Percentiles rank a stretch among this genome's conserved stretches.
Evolutionary conservation across 1,139 yeast species (phyloP).

Genomic region (Saccharomyces hybrid): DNA sequence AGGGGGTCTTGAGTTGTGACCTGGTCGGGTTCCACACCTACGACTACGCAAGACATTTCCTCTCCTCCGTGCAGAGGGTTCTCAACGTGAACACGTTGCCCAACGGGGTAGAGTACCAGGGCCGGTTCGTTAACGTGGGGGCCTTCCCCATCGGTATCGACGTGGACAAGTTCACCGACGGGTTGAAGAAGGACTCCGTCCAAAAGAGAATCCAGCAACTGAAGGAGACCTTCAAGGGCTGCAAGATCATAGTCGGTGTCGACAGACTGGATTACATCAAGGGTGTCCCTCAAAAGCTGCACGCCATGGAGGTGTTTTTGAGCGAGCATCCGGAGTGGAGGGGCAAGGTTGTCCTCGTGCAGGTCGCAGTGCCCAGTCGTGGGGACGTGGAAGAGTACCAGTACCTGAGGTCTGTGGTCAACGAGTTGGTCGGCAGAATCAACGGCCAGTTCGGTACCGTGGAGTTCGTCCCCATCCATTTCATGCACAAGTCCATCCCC

Average conservation of each 20-base stretch:
- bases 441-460: conserved; percentile 96
- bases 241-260: conserved; percentile 89
- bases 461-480: conserved; percentile 96
- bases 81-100: conserved; percentile 80
- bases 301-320: conserved; percentile 88
- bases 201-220: conserved; percentile 57
- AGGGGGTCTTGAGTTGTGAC: conserved; percentile 90
- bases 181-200: conserved; percentile 58
- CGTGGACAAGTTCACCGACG: conserved; percentile 82
- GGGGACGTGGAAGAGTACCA: conserved; percentile 99
- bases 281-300: conserved; percentile 95
- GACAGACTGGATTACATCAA: conserved; percentile 93
- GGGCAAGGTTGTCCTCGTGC: conserved; percentile 92
- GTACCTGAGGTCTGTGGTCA: conserved; percentile 84
- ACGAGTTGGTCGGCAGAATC: conserved; percentile 92
- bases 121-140: conserved; percentile 76
- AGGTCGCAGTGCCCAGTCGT: conserved; percentile 95
- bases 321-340: conserved; percentile 97
- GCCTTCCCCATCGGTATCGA: conserved; percentile 99
- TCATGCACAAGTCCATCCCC: conserved; percentile 84
- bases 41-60: conserved; percentile 96
- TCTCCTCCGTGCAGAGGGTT: conserved; percentile 84
- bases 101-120: conserved; percentile 77
- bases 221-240: conserved; percentile 53
- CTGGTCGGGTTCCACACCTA: conserved; percentile 96